Percentiles rank a stretch among this genome's conserved stretches.
Conservation (phyloP, 2,329 filamentous ascomycete genomes). For the Ramularia collo-cygni region DNA sequence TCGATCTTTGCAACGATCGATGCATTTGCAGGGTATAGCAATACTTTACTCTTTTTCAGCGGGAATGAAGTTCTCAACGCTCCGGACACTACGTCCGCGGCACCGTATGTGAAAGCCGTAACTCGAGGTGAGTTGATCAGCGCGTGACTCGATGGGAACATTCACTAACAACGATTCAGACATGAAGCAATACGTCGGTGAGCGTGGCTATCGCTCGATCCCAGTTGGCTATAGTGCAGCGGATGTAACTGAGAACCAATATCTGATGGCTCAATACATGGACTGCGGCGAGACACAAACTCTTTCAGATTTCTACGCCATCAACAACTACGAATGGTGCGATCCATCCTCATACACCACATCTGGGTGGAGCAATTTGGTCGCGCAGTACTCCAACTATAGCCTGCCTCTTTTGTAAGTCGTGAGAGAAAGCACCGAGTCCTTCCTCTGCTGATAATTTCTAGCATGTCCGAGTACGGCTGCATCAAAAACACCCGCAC, state of each 20-base stretch:
- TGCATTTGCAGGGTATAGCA: constrained; percentile 71
- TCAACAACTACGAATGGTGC: constrained; percentile 86
- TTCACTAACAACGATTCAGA: constrained; percentile 34
- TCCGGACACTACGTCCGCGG: constrained; percentile 51
- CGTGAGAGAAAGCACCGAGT: no score
- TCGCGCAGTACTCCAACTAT: constrained; percentile 77
- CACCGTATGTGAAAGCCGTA: constrained; percentile 60
- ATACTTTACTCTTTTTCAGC: constrained; percentile 76
- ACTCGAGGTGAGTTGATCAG: constrained; percentile 43
- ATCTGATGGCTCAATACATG: constrained; percentile 81
- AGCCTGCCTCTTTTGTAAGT: constrained; percentile 69
- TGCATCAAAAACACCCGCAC: constrained; percentile 74
- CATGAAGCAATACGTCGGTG: constrained; percentile 71
- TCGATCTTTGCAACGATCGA: constrained; percentile 82
- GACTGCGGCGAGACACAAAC: constrained; percentile 72
- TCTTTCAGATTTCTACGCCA: constrained; percentile 79
- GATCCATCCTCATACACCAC: constrained; percentile 58
- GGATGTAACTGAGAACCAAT: constrained; percentile 74
- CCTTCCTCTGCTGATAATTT: no score
- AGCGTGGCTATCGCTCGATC: constrained; percentile 59
- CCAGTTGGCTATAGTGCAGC: constrained; percentile 77
- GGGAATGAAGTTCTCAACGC: constrained; percentile 72
- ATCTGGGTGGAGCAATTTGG: constrained; percentile 79
- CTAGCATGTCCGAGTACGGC: constrained; percentile 67
- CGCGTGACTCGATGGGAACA: no score